phyloP scores from a whole-genome alignment of 805 yeast species.

The Pichia ethanolica region DNA sequence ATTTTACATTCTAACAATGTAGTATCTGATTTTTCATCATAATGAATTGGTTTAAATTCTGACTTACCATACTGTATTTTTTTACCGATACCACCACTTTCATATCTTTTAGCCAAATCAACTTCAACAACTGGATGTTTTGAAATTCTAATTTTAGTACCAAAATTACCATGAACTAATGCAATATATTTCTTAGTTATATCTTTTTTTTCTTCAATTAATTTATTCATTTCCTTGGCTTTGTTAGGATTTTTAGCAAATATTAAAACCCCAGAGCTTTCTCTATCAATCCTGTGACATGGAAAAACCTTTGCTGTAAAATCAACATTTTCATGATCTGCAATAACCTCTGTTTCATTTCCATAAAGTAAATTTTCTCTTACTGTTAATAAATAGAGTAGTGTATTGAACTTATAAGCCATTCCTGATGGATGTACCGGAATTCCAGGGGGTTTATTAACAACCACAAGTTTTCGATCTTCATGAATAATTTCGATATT shows the following conservation, averaged over 20 bases:
- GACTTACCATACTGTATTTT: conserved; percentile 16
- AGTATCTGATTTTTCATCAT: conserved; percentile 22
- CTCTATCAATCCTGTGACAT: conserved; percentile 43
- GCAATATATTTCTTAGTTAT: conserved; percentile 37
- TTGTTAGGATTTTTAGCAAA: conserved; percentile 29
- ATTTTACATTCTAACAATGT: conserved; percentile 40
- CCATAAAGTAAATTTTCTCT: no score
- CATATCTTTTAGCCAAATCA: conserved; percentile 20
- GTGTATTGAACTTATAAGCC: conserved; percentile 33
- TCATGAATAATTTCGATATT: conserved; percentile 26
- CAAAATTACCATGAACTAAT: conserved; percentile 34
- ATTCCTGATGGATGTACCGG: conserved; percentile 48
- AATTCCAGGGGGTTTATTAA: conserved; percentile 45
- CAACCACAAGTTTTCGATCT: conserved; percentile 33
- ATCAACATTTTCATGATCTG: neutral
- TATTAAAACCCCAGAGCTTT: conserved; percentile 42
- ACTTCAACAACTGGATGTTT: conserved; percentile 29
- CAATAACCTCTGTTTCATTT: neutral
- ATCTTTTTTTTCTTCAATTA: conserved; percentile 5
- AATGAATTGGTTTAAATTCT: conserved; percentile 16
- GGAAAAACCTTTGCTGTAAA: conserved; percentile 15
- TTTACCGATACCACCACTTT: conserved; percentile 15
- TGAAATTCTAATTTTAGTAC: conserved; percentile 20
- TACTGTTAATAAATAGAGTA: conserved; percentile 35
- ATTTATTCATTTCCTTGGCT: neutral